Evolutionary conservation across 139 green algal genomes (phyloP).

Genomic region (Chlamydomonas eustigma): DNA sequence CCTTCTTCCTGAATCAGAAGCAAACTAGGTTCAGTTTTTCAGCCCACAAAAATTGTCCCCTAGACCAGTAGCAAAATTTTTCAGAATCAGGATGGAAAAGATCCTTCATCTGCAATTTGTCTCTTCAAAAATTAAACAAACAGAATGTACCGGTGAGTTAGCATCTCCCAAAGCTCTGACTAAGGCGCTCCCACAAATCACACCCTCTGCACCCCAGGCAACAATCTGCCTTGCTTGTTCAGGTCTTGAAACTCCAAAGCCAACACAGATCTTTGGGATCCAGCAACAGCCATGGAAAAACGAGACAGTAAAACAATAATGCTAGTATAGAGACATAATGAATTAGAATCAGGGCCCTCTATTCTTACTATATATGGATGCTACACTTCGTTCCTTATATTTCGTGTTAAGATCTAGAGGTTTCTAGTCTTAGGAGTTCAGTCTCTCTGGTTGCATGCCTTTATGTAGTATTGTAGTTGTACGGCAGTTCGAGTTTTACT

Average conservation of each 20-base stretch:
- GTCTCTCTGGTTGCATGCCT: too few relatives aligned
- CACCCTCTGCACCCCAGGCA: conserved; percentile 92
- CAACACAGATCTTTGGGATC: conserved; percentile 81
- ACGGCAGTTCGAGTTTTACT: too few relatives aligned
- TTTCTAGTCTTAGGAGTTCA: too few relatives aligned
- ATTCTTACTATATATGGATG: too few relatives aligned
- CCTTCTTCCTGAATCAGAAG: conserved; percentile 45
- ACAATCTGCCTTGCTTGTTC: conserved; percentile 82
- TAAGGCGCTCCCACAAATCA: conserved; percentile 93
- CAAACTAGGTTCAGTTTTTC: neutral
- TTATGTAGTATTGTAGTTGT: too few relatives aligned
- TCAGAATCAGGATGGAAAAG: neutral
- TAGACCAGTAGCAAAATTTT: neutral
- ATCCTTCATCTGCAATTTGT: neutral
- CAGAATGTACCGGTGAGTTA: conserved; percentile 24
- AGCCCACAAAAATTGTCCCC: neutral
- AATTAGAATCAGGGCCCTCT: too few relatives aligned
- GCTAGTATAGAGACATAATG: too few relatives aligned
- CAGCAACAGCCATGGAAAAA: too few relatives aligned
- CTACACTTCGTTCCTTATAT: too few relatives aligned
- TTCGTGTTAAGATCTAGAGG: too few relatives aligned
- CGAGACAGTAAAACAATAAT: too few relatives aligned
- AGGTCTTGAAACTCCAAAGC: conserved; percentile 89
- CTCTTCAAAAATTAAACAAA: too few relatives aligned
- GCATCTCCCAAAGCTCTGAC: conserved; percentile 83